A percentile compares a stretch with the other conserved stretches of the same genome.
Conservation (phyloP, 1,284 basidiomycete species). For the Ganoderma sp. region DNA sequence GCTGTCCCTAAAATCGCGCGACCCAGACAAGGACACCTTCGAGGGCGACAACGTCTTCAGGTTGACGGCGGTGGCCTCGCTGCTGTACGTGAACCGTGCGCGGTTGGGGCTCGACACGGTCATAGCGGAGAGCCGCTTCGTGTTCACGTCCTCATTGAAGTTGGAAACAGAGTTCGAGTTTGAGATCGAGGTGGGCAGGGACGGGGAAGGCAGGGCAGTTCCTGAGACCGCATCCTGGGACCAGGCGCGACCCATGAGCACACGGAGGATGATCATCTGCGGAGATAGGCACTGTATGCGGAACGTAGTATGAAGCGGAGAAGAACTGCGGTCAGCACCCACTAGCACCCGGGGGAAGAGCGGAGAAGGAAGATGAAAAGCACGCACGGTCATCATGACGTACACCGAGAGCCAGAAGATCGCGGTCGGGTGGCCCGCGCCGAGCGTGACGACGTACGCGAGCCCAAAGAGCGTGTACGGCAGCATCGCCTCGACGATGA, state of each 20-base stretch:
- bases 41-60: not conserved
- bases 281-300: constrained; percentile 20
- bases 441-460: constrained; percentile 26
- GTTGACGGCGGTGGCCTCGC: not conserved
- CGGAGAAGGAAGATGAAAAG: not conserved
- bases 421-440: constrained; percentile 18
- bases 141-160: too few relatives aligned
- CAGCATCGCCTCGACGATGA: constrained; percentile 24
- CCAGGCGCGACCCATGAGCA: constrained; percentile 15
- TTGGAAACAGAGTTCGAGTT: not conserved
- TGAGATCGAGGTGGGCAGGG: not conserved
- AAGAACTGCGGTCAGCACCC: not conserved
- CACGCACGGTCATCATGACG: constrained; percentile 30
- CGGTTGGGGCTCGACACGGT: not conserved
- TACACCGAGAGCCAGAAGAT: constrained; percentile 26
- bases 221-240: not conserved
- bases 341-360: not conserved
- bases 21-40: not conserved
- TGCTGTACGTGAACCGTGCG: not conserved
- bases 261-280: constrained; percentile 24
- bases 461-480: constrained; percentile 25
- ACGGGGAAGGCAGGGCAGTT: not conserved
- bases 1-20: not conserved
- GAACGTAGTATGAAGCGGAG: not conserved
- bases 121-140: not conserved